Base-by-base conservation (phyloP, 1,284 basidiomycete genomes). In the Sanghuangporus sanghuang region DNA sequence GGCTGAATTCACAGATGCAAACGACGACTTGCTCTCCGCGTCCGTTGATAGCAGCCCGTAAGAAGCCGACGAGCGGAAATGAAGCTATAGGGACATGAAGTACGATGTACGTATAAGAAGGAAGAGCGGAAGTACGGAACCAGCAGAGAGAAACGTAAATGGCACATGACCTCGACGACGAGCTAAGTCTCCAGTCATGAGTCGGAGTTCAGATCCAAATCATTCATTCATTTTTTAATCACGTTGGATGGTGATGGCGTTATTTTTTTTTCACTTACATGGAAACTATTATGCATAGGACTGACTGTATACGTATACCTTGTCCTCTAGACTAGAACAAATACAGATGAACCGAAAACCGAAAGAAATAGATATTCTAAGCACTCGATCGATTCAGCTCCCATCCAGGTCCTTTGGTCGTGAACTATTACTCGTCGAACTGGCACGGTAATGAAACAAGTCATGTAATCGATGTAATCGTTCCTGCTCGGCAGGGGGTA, bases 391-490 rank as follows among this genome's bases (percentile, higher is more conserved):
- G 14, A 11, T 11, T 59, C 61, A 61, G 11, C 50, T 40, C 21
- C 65, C 72, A 65, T 35, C 64, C 23, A 50, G 46, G 18, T 65
- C 64, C 36, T 72, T 71, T 18, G 72, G 64, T 36, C 73, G 72
- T 39, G 64, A 65, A 6, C 81, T 81, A 67, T 82, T 84, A 71
- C 87, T 89, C 55, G 80, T 71, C 44, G 83, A 83, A 71, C 89
- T 91, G 18, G 87, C 83, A 61, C 90, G 82, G 74, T 93, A 93
- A 67, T 90, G 89, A 75, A 93, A 93, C 67, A 93, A 79, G 70
- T 89, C 84, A 72, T 93, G 91, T 62, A 93, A 72, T 68, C 87
- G 78, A 53, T 89, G 87, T 53, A 92, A 72, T 70, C 86, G 86
- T 62, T 92, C 88, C 67, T 85, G 81, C 61, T 78, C 75, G 16